These are phyloP conservation scores for Tetrahymena elliotti DNA, from an alignment of 73 alveolate species.

Conservation along the genomic window DNA sequence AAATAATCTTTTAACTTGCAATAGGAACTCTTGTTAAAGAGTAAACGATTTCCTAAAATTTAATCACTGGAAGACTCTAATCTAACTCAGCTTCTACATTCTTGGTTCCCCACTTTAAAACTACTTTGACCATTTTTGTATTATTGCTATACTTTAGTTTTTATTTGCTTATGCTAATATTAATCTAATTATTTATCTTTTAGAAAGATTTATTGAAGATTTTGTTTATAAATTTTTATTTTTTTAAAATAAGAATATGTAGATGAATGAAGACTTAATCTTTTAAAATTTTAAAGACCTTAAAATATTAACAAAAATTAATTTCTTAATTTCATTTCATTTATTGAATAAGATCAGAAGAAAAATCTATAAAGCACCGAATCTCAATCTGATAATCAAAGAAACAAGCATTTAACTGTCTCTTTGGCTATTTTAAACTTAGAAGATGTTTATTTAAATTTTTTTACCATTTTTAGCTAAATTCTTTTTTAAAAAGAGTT, in stretches of 20 bases:
- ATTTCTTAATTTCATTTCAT: background rate
- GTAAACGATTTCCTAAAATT: conserved; percentile 45
- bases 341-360: background rate
- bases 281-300: background rate
- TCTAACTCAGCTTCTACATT: conserved; percentile 13
- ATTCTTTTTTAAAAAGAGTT: too few species aligned
- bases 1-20: conserved; percentile 81
- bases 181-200: background rate
- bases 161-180: background rate
- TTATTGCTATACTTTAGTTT: background rate
- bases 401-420: background rate
- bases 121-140: background rate
- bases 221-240: background rate
- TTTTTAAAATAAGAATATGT: background rate
- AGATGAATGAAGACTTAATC: background rate
- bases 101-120: conserved; percentile 10
- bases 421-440: too few species aligned
- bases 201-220: background rate
- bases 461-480: too few species aligned
- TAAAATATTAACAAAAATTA: too few species aligned
- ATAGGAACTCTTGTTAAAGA: conserved; percentile 72
- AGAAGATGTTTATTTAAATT: background rate
- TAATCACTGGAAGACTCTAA: conserved; percentile 1
- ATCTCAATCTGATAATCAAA: background rate
- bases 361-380: background rate